Evolutionary conservation across 805 yeast species (phyloP).

Genomic region (Deakozyma indianensis): DNA sequence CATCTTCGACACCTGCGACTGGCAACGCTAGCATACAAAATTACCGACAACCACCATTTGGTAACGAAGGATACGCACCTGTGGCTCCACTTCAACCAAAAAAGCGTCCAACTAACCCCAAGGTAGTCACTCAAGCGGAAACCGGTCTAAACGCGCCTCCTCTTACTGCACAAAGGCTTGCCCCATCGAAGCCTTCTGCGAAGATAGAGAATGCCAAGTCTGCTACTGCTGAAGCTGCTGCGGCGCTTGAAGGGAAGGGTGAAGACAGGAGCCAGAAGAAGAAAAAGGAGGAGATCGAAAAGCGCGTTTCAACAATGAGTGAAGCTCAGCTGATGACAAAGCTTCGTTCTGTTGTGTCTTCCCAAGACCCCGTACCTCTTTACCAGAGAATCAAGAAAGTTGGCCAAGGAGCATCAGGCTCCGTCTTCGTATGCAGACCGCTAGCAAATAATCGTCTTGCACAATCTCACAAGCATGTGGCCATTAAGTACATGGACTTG

Average conservation of each 20-base stretch:
- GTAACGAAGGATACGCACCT: neutral
- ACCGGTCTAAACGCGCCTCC: neutral
- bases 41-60: neutral
- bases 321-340: constrained; percentile 79
- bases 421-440: constrained; percentile 80
- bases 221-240: constrained; percentile 31
- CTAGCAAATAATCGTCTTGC: constrained; percentile 7
- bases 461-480: constrained; percentile 33
- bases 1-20: neutral
- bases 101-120: neutral
- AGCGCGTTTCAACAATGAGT: constrained; percentile 50
- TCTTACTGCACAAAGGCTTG: neutral
- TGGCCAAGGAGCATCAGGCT: constrained; percentile 98
- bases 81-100: neutral
- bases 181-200: neutral
- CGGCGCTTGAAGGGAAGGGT: constrained; percentile 2
- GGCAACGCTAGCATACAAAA: neutral
- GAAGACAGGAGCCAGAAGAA: constrained; percentile 26
- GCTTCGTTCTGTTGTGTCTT: constrained; percentile 67
- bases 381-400: constrained; percentile 49
- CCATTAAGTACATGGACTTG: constrained; percentile 91
- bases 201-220: neutral
- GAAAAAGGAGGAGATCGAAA: constrained; percentile 49
- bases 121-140: neutral
- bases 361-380: constrained; percentile 67